Evolutionary conservation across 1,139 yeast genomes (phyloP), one percentile per base, ranked within the genome.

Genomic region (Hyphopichia fennica): DNA sequence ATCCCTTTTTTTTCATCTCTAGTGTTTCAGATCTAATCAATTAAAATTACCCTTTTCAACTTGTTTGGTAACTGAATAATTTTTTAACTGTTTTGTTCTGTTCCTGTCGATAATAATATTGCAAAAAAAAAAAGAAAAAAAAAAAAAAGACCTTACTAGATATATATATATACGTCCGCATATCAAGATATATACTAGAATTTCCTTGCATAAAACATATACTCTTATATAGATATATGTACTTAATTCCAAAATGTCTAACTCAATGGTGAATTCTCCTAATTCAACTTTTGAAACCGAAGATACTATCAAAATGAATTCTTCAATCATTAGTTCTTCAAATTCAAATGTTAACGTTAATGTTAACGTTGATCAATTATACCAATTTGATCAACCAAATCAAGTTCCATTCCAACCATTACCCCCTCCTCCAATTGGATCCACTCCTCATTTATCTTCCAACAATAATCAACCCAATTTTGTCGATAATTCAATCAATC

Each of bases 341-440:
- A 47, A 34, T 23, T 9, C 15, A 9, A 37, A 15, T 35, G 42
- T n/a, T n/a, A n/a, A n/a, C n/a, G n/a, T n/a, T n/a, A n/a, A n/a
- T n/a, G n/a, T n/a, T n/a, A 39, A 40, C 39, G 37, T 29, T 35
- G 39, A 35, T 39, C 41, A 42, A 25, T 25, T 39, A 19, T 36
- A 16, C 20, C 43, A 29, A 34, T 38, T 38, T 29, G 41, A 39
- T 37, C 25, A 28, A 40, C 33, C 37, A 35, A 33, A 22, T 19
- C 17, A n/a, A n/a, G n/a, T 28, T 11, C 46, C 51, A 3, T 52
- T 55, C 41, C 51, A 48, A 38, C 58, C 60, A 6, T 43, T 52
- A 31, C 62, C 62, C 3, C 66, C 65, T 14, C 63, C 65, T 18
- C 54, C 60, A 20, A 51, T 59, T 25, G 35, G 32, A 13, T 20